Percentiles rank a stretch among this genome's conserved stretches.
These are phyloP conservation scores for Simplicillium sp. DNA, from an alignment of 2,329 filamentous ascomycete species.

Conservation along the genomic window DNA sequence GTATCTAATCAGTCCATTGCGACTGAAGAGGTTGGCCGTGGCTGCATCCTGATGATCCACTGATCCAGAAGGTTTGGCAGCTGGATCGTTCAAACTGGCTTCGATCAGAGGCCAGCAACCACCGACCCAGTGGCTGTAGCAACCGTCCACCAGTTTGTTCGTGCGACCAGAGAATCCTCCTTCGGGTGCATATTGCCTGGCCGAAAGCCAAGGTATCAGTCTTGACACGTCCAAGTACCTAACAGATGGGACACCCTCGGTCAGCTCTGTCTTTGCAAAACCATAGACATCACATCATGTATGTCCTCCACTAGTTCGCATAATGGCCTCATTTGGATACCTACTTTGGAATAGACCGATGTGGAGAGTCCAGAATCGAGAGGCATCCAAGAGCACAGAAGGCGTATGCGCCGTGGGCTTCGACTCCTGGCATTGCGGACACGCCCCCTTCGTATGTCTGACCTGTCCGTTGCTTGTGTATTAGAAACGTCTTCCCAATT, in stretches of 20 bases:
- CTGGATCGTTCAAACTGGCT: slow-evolving; percentile 56
- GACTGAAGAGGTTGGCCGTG: slow-evolving; percentile 57
- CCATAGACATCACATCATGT: no score
- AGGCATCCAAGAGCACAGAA: slow-evolving; percentile 90
- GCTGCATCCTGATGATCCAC: slow-evolving; percentile 20
- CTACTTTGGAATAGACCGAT: slow-evolving; percentile 63
- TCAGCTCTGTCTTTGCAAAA: slow-evolving; percentile 23
- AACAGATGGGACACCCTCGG: slow-evolving; percentile 12
- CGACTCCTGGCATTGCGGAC: slow-evolving; percentile 71
- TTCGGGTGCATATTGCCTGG: slow-evolving; percentile 82
- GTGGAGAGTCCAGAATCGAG: slow-evolving; percentile 72
- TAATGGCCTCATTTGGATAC: slow-evolving; percentile 16
- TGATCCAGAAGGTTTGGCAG: slow-evolving; percentile 17
- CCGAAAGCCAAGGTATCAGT: slow-evolving; percentile 79
- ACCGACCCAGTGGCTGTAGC: slow-evolving; percentile 97
- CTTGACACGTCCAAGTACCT: slow-evolving; percentile 69
- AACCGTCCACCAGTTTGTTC: slow-evolving; percentile 96
- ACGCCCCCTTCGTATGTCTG: slow-evolving; percentile 96
- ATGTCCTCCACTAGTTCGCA: slow-evolving; percentile 16
- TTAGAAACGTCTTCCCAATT: background rate
- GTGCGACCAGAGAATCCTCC: slow-evolving; percentile 89
- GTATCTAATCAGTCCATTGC: slow-evolving; percentile 79
- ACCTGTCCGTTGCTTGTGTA: slow-evolving; percentile 34
- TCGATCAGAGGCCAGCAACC: slow-evolving; percentile 90
- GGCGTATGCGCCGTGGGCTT: slow-evolving; percentile 94